Evolutionary conservation across 768 basidiomycete species (phyloP).

Genomic region (Leucocoprinus leucothites): DNA sequence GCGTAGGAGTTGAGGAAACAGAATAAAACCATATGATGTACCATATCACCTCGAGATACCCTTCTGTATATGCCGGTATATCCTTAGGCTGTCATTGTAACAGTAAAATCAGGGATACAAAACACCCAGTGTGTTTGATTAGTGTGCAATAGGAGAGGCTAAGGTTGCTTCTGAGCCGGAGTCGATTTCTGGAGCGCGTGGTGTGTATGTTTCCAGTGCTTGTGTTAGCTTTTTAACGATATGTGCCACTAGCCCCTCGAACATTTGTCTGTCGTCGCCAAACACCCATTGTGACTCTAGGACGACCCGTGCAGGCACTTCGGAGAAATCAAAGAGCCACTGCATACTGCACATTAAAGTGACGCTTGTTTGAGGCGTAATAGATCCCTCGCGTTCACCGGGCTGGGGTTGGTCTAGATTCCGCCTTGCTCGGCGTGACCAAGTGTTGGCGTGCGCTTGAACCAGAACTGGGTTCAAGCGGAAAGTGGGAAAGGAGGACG

Average conservation of each 20-base stretch:
- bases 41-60: not conserved
- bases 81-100: too few relatives aligned
- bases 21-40: not conserved
- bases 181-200: not conserved
- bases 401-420: constrained; percentile 28
- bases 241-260: constrained; percentile 70
- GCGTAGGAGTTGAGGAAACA: not conserved
- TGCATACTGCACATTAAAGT: constrained; percentile 27
- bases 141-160: not conserved
- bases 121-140: not conserved
- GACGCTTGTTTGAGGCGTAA: constrained; percentile 45
- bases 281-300: constrained; percentile 61
- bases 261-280: constrained; percentile 53
- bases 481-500: not conserved
- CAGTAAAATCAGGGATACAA: not conserved
- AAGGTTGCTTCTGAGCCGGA: not conserved
- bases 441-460: constrained; percentile 30
- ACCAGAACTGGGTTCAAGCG: constrained; percentile 16
- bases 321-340: constrained; percentile 9
- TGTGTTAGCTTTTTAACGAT: constrained; percentile 41
- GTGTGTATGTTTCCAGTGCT: not conserved
- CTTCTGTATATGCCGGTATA: not conserved
- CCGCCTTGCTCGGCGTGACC: constrained; percentile 67
- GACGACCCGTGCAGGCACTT: not conserved
- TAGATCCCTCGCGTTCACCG: constrained; percentile 37